These are phyloP conservation scores for Aethionema arabicum DNA, from an alignment of 345 rosid species.

Conservation along the genomic window DNA sequence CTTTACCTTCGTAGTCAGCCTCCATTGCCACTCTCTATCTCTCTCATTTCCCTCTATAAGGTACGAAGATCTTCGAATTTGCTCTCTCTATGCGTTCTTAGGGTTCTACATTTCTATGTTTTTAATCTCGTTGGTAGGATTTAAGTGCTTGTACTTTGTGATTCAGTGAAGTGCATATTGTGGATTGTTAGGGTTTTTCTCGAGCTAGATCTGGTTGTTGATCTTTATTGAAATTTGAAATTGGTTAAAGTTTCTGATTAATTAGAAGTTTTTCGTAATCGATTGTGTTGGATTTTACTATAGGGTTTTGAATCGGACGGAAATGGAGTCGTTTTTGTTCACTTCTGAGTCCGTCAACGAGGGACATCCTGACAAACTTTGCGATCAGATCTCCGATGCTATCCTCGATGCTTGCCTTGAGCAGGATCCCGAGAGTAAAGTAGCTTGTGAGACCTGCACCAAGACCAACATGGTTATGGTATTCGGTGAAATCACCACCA, in stretches of 20 bases:
- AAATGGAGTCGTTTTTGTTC: slow-evolving; percentile 69
- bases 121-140: neutral
- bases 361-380: slow-evolving; percentile 81
- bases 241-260: neutral
- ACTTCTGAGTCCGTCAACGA: slow-evolving; percentile 77
- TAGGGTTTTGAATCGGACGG: slow-evolving; percentile 13
- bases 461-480: slow-evolving; percentile 85
- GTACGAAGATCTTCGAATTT: slow-evolving; percentile 7
- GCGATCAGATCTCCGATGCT: slow-evolving; percentile 73
- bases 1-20: slow-evolving; percentile 23
- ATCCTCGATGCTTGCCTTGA: slow-evolving; percentile 68
- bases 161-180: neutral
- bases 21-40: slow-evolving; percentile 6
- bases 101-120: slow-evolving; percentile 5
- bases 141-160: neutral
- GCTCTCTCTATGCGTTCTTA: neutral
- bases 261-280: neutral
- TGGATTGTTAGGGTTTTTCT: neutral
- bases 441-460: slow-evolving; percentile 74
- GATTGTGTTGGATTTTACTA: neutral
- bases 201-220: slow-evolving; percentile 15
- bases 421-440: slow-evolving; percentile 73
- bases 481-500: slow-evolving; percentile 73
- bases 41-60: slow-evolving; percentile 15
- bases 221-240: neutral